Conservation (phyloP, 805 yeast species). For the Candida gorgasii region DNA sequence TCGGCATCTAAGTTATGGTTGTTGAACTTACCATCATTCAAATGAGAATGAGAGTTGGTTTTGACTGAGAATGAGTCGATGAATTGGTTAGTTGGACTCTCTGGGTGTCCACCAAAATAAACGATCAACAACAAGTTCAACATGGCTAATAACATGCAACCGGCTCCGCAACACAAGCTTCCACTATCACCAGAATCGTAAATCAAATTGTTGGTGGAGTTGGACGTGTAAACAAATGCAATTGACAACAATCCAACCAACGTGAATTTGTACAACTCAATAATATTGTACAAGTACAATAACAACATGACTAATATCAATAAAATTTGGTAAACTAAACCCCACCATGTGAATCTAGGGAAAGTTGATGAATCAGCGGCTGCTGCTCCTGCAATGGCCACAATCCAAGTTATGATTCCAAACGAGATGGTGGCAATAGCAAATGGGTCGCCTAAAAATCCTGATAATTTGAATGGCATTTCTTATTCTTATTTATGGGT, state of each 20-base stretch:
- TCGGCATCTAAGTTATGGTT: constrained; percentile 20
- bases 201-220: constrained; percentile 77
- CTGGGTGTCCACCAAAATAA: constrained; percentile 88
- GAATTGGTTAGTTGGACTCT: constrained; percentile 81
- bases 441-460: constrained; percentile 79
- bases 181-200: constrained; percentile 61
- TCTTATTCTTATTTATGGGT: neutral
- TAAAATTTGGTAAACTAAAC: constrained; percentile 74
- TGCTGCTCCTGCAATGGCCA: constrained; percentile 85
- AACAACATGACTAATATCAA: constrained; percentile 51
- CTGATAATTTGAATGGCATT: constrained; percentile 45
- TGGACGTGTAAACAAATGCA: constrained; percentile 82
- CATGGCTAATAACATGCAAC: constrained; percentile 80
- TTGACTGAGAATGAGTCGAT: constrained; percentile 78
- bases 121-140: constrained; percentile 82
- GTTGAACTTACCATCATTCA: constrained; percentile 21
- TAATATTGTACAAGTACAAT: constrained; percentile 58
- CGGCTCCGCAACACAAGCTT: constrained; percentile 88
- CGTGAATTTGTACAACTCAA: constrained; percentile 67
- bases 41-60: constrained; percentile 41
- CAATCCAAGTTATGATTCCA: constrained; percentile 77
- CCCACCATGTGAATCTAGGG: constrained; percentile 97
- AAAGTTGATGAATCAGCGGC: constrained; percentile 40
- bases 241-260: constrained; percentile 60
- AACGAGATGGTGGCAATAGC: constrained; percentile 80